phyloP scores from a whole-genome alignment of 495 filamentous ascomycete species.

The Articulospora tetracladia region DNA sequence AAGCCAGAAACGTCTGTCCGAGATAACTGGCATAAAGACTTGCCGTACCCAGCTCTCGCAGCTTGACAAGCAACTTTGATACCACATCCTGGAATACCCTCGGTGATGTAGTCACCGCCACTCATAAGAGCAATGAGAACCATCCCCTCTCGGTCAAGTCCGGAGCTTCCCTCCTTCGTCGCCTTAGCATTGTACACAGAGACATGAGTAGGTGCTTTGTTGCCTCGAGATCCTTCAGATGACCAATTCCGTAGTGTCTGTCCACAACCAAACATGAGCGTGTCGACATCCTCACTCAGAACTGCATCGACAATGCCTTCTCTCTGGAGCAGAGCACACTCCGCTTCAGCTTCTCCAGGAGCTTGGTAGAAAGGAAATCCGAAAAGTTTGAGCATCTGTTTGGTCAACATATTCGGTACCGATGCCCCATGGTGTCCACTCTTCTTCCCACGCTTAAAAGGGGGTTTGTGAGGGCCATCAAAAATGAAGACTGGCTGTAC shows the following conservation, averaged over 20 bases:
- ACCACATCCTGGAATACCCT: slow-evolving; percentile 83
- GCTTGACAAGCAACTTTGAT: slow-evolving; percentile 86
- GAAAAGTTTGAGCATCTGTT: slow-evolving; percentile 79
- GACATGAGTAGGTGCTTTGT: slow-evolving; percentile 79
- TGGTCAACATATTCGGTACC: slow-evolving; percentile 56
- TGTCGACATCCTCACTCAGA: slow-evolving; percentile 95
- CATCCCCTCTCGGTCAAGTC: slow-evolving; percentile 83
- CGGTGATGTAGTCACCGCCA: slow-evolving; percentile 91
- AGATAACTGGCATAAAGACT: slow-evolving; percentile 62
- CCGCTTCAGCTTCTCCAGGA: slow-evolving; percentile 94
- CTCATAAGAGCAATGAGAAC: slow-evolving; percentile 92
- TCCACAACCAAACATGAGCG: slow-evolving; percentile 92
- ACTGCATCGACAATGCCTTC: slow-evolving; percentile 90
- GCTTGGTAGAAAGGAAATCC: slow-evolving; percentile 82
- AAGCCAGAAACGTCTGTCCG: slow-evolving; percentile 49
- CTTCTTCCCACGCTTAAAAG: slow-evolving; percentile 81
- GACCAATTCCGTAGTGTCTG: slow-evolving; percentile 81
- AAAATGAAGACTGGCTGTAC: slow-evolving; percentile 95
- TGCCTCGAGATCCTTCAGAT: slow-evolving; percentile 57
- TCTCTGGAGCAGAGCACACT: slow-evolving; percentile 84
- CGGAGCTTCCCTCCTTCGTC: slow-evolving; percentile 43
- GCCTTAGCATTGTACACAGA: slow-evolving; percentile 62
- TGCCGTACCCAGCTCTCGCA: slow-evolving; percentile 82
- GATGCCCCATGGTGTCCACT: slow-evolving; percentile 42
- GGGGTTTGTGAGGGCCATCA: slow-evolving; percentile 85